Evolutionary conservation across 2,329 filamentous ascomycete species (phyloP).

Genomic region (Capronia americana): DNA sequence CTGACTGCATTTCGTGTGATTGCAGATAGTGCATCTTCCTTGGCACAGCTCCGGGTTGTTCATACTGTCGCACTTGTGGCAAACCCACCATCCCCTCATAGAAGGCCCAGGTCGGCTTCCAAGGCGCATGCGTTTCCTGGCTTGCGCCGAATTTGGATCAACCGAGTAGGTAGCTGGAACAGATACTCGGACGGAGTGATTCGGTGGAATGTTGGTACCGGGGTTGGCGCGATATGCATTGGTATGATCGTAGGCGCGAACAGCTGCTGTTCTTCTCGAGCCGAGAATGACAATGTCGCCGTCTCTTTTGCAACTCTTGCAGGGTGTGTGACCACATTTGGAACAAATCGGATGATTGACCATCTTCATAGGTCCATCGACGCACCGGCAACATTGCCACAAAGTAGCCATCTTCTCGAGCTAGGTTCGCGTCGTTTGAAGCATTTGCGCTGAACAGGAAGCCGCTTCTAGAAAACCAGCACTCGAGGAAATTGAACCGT

Average conservation of each 20-base stretch:
- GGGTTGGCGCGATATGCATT: not conserved
- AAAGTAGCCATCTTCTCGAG: not conserved
- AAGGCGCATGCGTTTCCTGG: slow-evolving; percentile 1
- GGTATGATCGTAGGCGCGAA: not conserved
- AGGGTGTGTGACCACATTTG: slow-evolving; percentile 29
- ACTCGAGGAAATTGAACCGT: not conserved
- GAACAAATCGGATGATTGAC: slow-evolving; percentile 23
- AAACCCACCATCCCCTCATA: slow-evolving; percentile 33
- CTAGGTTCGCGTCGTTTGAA: not conserved
- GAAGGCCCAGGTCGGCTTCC: slow-evolving; percentile 12
- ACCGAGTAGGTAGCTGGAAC: not conserved
- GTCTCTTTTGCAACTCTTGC: slow-evolving; percentile 20
- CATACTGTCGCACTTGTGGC: slow-evolving; percentile 27
- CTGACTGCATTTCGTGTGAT: slow-evolving; percentile 21
- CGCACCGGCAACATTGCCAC: slow-evolving; percentile 28
- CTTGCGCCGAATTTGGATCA: not conserved
- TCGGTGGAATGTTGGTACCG: not conserved
- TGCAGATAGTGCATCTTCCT: slow-evolving; percentile 29
- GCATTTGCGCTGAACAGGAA: not conserved
- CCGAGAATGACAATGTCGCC: slow-evolving; percentile 3
- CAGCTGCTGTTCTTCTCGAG: not conserved
- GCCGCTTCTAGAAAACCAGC: not conserved
- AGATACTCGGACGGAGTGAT: not conserved
- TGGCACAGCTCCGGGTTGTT: slow-evolving; percentile 33
- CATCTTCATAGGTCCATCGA: slow-evolving; percentile 12